Percentiles rank a stretch among this genome's conserved stretches.
Evolutionary conservation across 202 grass and related monocot genomes (phyloP).

Genomic region (Cymbopogon flexuosus): DNA sequence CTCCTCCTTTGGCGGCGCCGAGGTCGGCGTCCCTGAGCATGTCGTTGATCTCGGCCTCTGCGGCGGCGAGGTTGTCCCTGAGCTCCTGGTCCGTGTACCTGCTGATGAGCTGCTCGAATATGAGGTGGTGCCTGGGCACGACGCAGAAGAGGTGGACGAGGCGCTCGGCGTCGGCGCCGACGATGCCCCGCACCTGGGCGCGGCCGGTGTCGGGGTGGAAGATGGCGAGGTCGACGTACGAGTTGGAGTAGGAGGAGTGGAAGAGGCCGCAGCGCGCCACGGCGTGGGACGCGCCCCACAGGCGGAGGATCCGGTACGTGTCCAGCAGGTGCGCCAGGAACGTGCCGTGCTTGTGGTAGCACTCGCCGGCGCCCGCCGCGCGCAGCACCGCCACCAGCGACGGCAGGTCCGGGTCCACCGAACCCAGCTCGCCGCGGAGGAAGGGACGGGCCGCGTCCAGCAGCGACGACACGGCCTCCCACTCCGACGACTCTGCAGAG

Average conservation of each 20-base stretch:
- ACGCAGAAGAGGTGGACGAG: constrained; percentile 86
- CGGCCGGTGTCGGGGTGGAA: constrained; percentile 56
- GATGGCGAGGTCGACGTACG: constrained; percentile 90
- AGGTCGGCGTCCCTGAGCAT: too few relatives aligned
- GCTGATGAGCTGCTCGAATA: constrained; percentile 53
- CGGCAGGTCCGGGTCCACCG: constrained; percentile 26
- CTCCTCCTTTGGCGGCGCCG: too few relatives aligned
- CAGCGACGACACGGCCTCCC: not conserved
- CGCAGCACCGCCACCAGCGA: constrained; percentile 42
- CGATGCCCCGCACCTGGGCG: constrained; percentile 25
- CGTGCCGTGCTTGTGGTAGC: constrained; percentile 94
- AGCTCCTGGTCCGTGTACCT: constrained; percentile 57
- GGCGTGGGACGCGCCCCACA: constrained; percentile 53
- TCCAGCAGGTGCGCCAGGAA: constrained; percentile 75
- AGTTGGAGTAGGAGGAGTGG: constrained; percentile 95
- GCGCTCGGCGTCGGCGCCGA: constrained; percentile 53
- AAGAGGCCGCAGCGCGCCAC: constrained; percentile 65
- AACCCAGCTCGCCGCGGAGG: constrained; percentile 51
- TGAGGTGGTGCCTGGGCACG: constrained; percentile 55
- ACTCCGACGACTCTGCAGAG: not conserved
- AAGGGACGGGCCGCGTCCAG: constrained; percentile 56
- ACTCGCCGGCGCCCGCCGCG: constrained; percentile 61
- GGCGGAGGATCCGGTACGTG: constrained; percentile 56
- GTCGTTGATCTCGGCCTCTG: not conserved
- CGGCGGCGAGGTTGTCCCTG: constrained; percentile 22